A percentile compares a stretch with the other conserved stretches of the same genome.
Conservation (phyloP, 2,329 filamentous ascomycete species). For the Paraphaeosphaeria sporulosa region DNA sequence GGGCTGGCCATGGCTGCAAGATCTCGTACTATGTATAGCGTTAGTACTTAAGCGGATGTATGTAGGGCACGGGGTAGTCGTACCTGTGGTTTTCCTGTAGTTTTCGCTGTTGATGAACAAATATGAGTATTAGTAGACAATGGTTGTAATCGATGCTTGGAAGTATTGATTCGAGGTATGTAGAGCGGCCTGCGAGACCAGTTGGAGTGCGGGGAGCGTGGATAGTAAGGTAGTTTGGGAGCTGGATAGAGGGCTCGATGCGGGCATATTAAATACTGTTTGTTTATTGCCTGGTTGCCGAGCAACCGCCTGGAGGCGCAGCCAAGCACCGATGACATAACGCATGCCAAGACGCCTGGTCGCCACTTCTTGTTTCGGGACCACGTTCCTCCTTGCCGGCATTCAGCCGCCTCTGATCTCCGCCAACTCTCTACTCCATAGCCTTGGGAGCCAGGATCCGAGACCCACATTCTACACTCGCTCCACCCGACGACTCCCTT, state of each 20-base stretch:
- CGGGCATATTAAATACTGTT: constrained; percentile 42
- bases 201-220: constrained; percentile 18
- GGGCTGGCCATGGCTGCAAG: constrained; percentile 76
- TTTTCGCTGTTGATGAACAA: constrained; percentile 37
- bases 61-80: constrained; percentile 16
- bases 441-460: constrained; percentile 2
- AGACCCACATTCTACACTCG: constrained; percentile 8
- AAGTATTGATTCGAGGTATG: constrained; percentile 48
- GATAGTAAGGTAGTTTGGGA: constrained; percentile 23
- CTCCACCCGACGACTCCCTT: background rate
- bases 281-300: constrained; percentile 46
- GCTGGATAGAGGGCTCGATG: constrained; percentile 29
- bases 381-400: constrained; percentile 15
- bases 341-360: constrained; percentile 16
- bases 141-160: constrained; percentile 48
- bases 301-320: constrained; percentile 30
- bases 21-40: constrained; percentile 26
- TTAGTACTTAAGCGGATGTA: constrained; percentile 28
- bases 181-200: constrained; percentile 23
- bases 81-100: constrained; percentile 39
- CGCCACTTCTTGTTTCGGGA: constrained; percentile 12
- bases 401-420: constrained; percentile 15
- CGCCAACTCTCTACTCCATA: constrained; percentile 6
- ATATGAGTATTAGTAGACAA: constrained; percentile 51
- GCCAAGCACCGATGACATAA: constrained; percentile 40